Evolutionary conservation across 148 eudicot species (phyloP).

Genomic region (Spergularia bocconei): DNA sequence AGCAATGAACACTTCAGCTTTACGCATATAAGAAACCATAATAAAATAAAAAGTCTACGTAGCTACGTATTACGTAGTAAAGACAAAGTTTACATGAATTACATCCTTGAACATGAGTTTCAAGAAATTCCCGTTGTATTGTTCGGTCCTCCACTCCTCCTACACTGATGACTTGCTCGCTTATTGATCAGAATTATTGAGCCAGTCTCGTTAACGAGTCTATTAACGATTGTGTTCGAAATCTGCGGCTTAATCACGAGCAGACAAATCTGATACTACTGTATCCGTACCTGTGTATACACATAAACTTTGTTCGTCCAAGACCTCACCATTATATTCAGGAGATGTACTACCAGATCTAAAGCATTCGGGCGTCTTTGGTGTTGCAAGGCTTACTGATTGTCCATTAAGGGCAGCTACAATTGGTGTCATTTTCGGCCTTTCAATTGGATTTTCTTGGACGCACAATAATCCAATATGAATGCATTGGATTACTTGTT

Average conservation of each 20-base stretch:
- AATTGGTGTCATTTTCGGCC: constrained; percentile 22
- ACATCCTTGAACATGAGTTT: no score
- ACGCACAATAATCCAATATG: constrained; percentile 28
- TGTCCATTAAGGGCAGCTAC: constrained; percentile 16
- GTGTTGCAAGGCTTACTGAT: neutral
- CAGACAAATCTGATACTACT: neutral
- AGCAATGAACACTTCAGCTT: no score
- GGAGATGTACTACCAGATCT: neutral
- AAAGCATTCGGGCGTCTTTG: constrained; percentile 11
- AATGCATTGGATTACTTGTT: constrained; percentile 25
- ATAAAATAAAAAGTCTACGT: no score
- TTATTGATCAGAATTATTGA: no score
- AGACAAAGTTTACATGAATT: no score
- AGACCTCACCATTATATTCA: neutral
- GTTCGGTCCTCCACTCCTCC: no score
- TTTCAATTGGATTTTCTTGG: constrained; percentile 25
- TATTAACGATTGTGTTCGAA: no score
- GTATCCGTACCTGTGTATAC: constrained; percentile 1
- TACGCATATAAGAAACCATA: no score
- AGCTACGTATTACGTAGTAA: no score
- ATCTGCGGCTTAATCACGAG: neutral
- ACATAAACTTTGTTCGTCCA: neutral
- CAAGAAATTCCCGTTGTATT: no score
- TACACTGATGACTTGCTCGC: no score
- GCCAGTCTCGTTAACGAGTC: no score